These are phyloP conservation scores for Vitrella brassicaformis DNA, from an alignment of 73 alveolate genomes.

Conservation along the genomic window DNA sequence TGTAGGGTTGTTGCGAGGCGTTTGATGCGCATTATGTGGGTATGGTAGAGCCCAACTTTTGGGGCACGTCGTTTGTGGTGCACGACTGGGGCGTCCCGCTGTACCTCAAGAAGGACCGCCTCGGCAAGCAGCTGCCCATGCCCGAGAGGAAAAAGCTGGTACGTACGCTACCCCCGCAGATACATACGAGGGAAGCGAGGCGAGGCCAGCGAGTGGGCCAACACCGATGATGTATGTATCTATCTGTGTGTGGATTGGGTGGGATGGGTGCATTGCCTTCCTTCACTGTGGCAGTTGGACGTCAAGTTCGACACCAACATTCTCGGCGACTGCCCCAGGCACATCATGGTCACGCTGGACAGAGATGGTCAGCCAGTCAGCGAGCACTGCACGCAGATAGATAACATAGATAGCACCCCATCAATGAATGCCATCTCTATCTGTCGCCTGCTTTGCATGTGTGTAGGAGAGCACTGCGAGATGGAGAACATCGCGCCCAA, in stretches of 20 bases:
- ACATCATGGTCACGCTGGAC: neutral
- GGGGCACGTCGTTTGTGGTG: conserved; percentile 53
- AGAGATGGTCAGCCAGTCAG: neutral
- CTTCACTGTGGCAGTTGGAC: neutral
- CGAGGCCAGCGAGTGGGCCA: too few species aligned
- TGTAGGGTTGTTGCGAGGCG: neutral
- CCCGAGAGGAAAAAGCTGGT: neutral
- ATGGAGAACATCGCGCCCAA: neutral
- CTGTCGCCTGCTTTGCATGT: neutral
- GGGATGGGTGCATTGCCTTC: too few species aligned
- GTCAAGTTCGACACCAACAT: neutral
- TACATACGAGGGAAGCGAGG: too few species aligned
- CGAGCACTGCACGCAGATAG: too few species aligned
- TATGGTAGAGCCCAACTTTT: conserved; percentile 37
- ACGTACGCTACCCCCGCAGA: too few species aligned
- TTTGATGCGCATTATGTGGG: conserved; percentile 12
- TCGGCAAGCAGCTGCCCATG: neutral
- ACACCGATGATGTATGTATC: too few species aligned
- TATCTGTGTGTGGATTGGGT: too few species aligned
- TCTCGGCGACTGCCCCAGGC: neutral
- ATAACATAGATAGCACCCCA: too few species aligned
- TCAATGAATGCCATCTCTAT: neutral
- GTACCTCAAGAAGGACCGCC: neutral
- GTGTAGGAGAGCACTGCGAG: neutral
- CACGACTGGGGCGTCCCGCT: conserved; percentile 40